These are phyloP conservation scores for Astragalus glycyphyllos DNA, from an alignment of 306 rosid species.

Conservation along the genomic window DNA sequence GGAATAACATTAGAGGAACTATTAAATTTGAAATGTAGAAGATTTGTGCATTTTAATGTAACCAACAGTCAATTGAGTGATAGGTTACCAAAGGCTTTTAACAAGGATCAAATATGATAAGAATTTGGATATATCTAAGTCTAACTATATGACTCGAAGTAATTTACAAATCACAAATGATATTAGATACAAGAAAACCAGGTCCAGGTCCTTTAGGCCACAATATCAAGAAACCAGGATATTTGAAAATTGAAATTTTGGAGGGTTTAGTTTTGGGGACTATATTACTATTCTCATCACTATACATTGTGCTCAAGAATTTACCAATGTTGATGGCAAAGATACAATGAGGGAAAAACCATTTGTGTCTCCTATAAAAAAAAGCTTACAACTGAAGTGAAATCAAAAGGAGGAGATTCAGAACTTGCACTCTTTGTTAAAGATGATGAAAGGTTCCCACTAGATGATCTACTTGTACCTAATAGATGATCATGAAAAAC, in stretches of 20 bases:
- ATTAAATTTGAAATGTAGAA: slow-evolving; percentile 55
- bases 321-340: slow-evolving; percentile 24
- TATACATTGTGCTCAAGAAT: slow-evolving; percentile 48
- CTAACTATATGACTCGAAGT: too few species aligned
- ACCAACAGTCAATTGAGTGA: slow-evolving; percentile 64
- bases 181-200: background rate
- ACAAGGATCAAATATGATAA: slow-evolving; percentile 52
- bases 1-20: slow-evolving; percentile 45
- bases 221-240: background rate
- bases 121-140: slow-evolving; percentile 60
- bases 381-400: slow-evolving; percentile 31
- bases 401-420: slow-evolving; percentile 33
- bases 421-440: slow-evolving; percentile 78
- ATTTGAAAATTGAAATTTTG: background rate
- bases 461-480: slow-evolving; percentile 75
- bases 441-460: slow-evolving; percentile 62
- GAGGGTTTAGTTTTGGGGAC: slow-evolving; percentile 37
- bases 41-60: slow-evolving; percentile 59
- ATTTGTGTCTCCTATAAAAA: slow-evolving; percentile 43
- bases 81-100: slow-evolving; percentile 56
- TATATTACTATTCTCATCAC: slow-evolving; percentile 40
- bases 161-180: too few species aligned
- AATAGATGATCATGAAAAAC: too few species aligned
- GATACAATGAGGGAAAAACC: slow-evolving; percentile 32
- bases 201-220: slow-evolving; percentile 24